Evolutionary conservation across 1,284 basidiomycete genomes (phyloP).

Genomic region (Hypsizygus ulmarius): DNA sequence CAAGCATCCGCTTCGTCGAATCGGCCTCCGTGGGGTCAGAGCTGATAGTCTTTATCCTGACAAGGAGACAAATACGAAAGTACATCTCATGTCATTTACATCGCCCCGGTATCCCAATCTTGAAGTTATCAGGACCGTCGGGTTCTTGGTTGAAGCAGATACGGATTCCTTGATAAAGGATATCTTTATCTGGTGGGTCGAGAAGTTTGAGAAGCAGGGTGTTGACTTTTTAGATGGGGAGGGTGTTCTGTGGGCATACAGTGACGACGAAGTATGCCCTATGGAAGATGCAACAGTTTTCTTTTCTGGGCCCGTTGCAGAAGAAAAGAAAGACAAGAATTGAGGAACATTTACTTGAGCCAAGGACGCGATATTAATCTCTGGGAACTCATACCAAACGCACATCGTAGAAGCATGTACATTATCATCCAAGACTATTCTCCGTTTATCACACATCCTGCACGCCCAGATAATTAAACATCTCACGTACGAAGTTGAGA

Average conservation of each 20-base stretch:
- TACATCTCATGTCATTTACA: conserved; percentile 43
- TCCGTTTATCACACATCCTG: too few relatives aligned
- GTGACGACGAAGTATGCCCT: conserved; percentile 16
- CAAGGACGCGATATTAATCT: too few relatives aligned
- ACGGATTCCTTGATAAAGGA: conserved; percentile 43
- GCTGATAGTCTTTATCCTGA: conserved; percentile 43
- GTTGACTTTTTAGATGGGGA: conserved; percentile 53
- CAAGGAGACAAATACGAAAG: conserved; percentile 31
- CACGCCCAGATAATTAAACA: too few relatives aligned
- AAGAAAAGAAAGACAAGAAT: not conserved
- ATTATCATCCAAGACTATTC: too few relatives aligned
- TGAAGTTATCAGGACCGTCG: conserved; percentile 44
- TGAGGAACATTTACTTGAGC: not conserved
- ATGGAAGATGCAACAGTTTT: too few relatives aligned
- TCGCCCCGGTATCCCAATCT: conserved; percentile 41
- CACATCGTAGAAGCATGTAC: too few relatives aligned
- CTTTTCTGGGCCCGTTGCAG: conserved; percentile 6
- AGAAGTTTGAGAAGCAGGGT: conserved; percentile 46
- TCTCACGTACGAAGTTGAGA: too few relatives aligned
- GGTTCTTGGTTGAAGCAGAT: conserved; percentile 44
- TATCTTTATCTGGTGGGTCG: conserved; percentile 54
- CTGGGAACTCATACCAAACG: too few relatives aligned
- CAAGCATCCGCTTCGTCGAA: conserved; percentile 40
- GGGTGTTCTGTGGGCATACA: conserved; percentile 48
- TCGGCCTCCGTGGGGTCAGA: conserved; percentile 43